These are phyloP conservation scores for Pseudoperonospora humuli DNA, from an alignment of 352 stramenopile genomes.

Conservation along the genomic window DNA sequence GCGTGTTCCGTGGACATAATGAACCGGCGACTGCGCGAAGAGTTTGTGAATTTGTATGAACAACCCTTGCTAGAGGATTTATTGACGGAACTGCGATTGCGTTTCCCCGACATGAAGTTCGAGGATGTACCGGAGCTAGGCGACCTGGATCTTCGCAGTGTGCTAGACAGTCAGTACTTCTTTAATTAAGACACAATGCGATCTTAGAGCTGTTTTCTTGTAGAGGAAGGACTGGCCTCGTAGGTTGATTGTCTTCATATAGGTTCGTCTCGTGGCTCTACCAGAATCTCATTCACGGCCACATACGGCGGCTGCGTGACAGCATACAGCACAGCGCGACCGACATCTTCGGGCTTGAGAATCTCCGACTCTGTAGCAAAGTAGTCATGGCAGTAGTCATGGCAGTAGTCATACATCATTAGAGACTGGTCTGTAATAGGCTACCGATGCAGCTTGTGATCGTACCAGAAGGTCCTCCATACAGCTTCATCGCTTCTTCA, in stretches of 20 bases:
- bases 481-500: constrained; percentile 70
- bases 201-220: background rate
- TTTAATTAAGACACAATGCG: constrained; percentile 89
- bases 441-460: constrained; percentile 6
- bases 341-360: constrained; percentile 80
- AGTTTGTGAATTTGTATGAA: constrained; percentile 98
- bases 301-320: constrained; percentile 82
- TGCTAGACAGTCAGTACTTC: constrained; percentile 96
- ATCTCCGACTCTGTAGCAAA: constrained; percentile 54
- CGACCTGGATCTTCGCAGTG: constrained; percentile 90
- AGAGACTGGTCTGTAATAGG: constrained; percentile 7
- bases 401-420: constrained; percentile 10
- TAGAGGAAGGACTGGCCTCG: constrained; percentile 2
- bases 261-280: constrained; percentile 85
- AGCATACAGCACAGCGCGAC: constrained; percentile 81
- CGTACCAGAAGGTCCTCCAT: constrained; percentile 42
- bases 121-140: constrained; percentile 89
- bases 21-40: constrained; percentile 87
- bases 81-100: constrained; percentile 85
- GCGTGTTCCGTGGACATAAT: constrained; percentile 92
- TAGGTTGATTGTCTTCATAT: constrained; percentile 45
- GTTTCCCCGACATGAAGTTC: constrained; percentile 94
- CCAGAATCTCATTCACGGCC: constrained; percentile 86
- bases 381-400: too few relatives aligned
- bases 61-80: constrained; percentile 95